phyloP scores from a whole-genome alignment of 225 moss, liverwort and hornwort genomes.

The Physcomitrellopsis africana region DNA sequence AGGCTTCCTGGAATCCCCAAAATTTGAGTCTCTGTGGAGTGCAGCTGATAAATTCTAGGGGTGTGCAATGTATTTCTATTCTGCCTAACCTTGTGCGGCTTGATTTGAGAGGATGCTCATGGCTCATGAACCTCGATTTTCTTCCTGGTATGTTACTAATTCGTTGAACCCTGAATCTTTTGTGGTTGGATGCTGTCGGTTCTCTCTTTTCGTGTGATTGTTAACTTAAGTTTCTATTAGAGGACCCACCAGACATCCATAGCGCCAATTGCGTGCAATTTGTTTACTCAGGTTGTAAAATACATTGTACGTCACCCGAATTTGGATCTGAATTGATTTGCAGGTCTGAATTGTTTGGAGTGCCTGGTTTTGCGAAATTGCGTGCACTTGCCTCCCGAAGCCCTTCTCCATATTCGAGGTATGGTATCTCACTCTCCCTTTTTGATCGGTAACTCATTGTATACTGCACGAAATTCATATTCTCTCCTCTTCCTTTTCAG shows the following conservation, averaged over 20 bases:
- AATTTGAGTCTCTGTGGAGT: constrained; percentile 44
- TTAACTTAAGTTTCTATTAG: not conserved
- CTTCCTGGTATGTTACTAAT: constrained; percentile 46
- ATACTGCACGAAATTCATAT: not conserved
- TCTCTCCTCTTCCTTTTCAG: not conserved
- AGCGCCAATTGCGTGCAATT: not conserved
- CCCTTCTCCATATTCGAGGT: constrained; percentile 54
- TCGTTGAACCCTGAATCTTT: not conserved
- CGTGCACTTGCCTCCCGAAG: constrained; percentile 42
- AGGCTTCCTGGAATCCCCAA: constrained; percentile 34
- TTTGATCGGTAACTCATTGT: not conserved
- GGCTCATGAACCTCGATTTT: constrained; percentile 57
- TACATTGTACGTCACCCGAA: not conserved
- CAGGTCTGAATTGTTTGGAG: constrained; percentile 57
- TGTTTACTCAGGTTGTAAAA: not conserved
- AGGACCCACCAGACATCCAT: not conserved
- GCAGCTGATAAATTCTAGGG: constrained; percentile 36
- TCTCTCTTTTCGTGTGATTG: not conserved
- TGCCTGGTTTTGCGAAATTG: constrained; percentile 65
- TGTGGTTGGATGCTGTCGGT: not conserved
- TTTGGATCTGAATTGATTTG: constrained; percentile 16
- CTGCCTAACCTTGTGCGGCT: constrained; percentile 50
- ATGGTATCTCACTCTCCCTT: not conserved
- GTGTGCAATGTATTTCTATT: constrained; percentile 32
- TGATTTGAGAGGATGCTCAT: constrained; percentile 61